Evolutionary conservation across 2,329 filamentous ascomycete genomes (phyloP), one percentile per base, ranked within the genome.

Genomic region (Dactylonectria estremocensis): DNA sequence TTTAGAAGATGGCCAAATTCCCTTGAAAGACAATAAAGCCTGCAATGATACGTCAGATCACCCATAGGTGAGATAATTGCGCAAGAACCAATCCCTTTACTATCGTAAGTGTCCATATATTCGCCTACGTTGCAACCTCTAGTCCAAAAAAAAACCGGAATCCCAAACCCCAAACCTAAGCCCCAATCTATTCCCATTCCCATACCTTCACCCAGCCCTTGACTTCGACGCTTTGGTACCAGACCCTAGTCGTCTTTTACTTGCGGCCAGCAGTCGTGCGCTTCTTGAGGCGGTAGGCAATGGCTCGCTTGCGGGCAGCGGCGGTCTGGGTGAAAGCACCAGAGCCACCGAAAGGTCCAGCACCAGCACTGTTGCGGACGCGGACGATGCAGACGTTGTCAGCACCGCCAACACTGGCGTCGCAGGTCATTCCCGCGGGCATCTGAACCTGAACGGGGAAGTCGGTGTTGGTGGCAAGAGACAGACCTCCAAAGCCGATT

Each of bases 391-490:
- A 93, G 73, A 92, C 90, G 74, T 90, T 89, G 67, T 82, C 74
- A 14, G 85, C 90, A 28, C 88, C 89, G 59, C 85, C 90, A 8
- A 87, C 87, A 49, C 82, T 83, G 63, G 84, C 91, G 31, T 86
- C 83, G 80, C 91, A 93, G 31, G 88, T 91, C 89, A 91, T 92
- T 61, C 90, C 91, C n/a, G 77, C 69, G 22, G 91, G 90, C 88
- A 92, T 91, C 79, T 90, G 85, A 62, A 92, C 86, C 69, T 85
- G 87, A 74, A 92, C 80, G 56, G 88, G 87, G 83, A 91, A 93
- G 72, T 92, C 90, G 73, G 85, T 91, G 75, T 85, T 89, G 57
- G 85, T 85, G 45, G 89, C 88, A 20, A 83, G 81, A 2, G 89
- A 91, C 33, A 91, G 82, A 66, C 90, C 90, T 11, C 81, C 82